phyloP scores from a whole-genome alignment of 2,329 filamentous ascomycete species.

The Claviceps africana region DNA sequence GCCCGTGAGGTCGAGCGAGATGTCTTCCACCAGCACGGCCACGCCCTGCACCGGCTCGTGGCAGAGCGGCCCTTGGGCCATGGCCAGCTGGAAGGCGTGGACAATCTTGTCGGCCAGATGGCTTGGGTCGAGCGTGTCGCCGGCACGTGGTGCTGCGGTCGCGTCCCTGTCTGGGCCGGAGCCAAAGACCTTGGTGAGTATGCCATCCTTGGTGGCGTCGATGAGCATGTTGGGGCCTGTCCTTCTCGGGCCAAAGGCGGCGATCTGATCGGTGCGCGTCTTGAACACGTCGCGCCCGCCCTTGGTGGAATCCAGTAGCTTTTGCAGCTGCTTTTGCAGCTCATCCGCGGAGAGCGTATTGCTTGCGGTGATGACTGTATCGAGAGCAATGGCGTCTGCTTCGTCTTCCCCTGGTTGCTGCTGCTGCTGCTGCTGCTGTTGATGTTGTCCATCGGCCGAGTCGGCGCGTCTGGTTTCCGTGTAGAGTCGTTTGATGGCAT shows the following conservation, averaged over 20 bases:
- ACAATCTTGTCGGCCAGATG: constrained; percentile 82
- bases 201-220: constrained; percentile 59
- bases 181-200: constrained; percentile 57
- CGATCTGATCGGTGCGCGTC: constrained; percentile 62
- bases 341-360: constrained; percentile 57
- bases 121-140: constrained; percentile 40
- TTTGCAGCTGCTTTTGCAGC: constrained; percentile 58
- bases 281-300: constrained; percentile 62
- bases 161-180: constrained; percentile 20
- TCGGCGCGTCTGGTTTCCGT: constrained; percentile 44
- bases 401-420: constrained; percentile 10
- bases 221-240: constrained; percentile 82
- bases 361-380: constrained; percentile 43
- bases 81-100: constrained; percentile 89
- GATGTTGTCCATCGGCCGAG: constrained; percentile 16
- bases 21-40: constrained; percentile 76
- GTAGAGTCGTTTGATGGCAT: constrained; percentile 67
- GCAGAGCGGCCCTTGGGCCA: constrained; percentile 77
- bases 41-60: constrained; percentile 87
- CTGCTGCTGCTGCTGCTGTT: constrained; percentile 8
- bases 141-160: constrained; percentile 22
- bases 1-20: constrained; percentile 44
- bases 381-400: constrained; percentile 33
- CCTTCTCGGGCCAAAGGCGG: constrained; percentile 77
- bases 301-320: constrained; percentile 56